phyloP scores from a whole-genome alignment of 345 rosid species.

The Angophora floribunda region DNA sequence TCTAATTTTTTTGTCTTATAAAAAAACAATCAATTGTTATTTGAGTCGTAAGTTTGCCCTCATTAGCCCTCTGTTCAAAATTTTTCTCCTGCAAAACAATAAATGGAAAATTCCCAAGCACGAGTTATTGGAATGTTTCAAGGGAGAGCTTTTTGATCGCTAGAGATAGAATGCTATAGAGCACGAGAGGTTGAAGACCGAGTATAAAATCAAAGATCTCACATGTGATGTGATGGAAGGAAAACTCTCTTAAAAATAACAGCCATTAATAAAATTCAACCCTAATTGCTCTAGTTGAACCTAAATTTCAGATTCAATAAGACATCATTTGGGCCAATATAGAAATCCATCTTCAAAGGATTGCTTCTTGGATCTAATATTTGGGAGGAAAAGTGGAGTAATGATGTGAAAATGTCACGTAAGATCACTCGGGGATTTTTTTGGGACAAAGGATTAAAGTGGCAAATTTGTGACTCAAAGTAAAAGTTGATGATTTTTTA shows the following conservation, averaged over 20 bases:
- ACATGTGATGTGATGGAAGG: too few relatives aligned
- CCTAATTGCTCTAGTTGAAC: neutral
- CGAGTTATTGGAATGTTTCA: accelerated
- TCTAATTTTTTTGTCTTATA: neutral
- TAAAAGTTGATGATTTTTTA: too few relatives aligned
- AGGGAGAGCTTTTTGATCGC: accelerated
- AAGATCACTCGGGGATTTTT: neutral
- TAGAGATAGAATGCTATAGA: too few relatives aligned
- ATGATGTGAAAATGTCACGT: neutral
- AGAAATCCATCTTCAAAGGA: neutral
- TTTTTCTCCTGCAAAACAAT: neutral
- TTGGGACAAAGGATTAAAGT: neutral
- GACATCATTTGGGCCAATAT: neutral
- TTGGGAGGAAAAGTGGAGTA: neutral
- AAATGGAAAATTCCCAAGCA: neutral
- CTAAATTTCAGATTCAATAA: neutral
- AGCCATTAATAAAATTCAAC: neutral
- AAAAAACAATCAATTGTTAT: too few relatives aligned
- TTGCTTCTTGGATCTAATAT: neutral
- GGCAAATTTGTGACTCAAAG: neutral
- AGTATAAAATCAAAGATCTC: neutral
- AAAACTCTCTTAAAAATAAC: too few relatives aligned
- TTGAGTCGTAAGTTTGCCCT: accelerated
- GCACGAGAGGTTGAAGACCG: neutral
- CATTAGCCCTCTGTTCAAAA: too few relatives aligned